Conservation (phyloP, 2,329 filamentous ascomycete species). For the Diplocarpon rosae region DNA sequence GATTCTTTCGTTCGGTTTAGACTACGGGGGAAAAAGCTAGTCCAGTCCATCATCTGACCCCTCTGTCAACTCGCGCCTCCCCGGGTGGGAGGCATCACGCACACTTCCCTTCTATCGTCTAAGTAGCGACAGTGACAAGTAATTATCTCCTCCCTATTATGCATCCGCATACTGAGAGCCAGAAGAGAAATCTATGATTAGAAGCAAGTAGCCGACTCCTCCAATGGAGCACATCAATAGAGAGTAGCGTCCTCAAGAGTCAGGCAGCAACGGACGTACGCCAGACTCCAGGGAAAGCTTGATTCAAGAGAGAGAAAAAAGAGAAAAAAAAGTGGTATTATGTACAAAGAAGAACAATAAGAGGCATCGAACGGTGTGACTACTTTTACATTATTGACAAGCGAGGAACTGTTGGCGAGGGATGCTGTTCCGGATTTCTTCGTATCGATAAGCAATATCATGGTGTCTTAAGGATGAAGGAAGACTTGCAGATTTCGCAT, state of each 20-base stretch:
- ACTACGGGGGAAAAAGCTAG: no score
- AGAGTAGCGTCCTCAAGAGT: no score
- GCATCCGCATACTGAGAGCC: no score
- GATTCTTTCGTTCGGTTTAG: no score
- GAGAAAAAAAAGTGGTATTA: conserved; percentile 1
- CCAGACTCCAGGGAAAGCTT: not conserved
- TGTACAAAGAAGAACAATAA: conserved; percentile 3
- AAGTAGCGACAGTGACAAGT: conserved; percentile 3
- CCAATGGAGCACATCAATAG: no score
- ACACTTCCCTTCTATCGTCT: not conserved
- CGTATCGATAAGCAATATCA: conserved; percentile 1
- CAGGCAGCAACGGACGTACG: not conserved
- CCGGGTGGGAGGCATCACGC: not conserved
- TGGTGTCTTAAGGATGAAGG: not conserved
- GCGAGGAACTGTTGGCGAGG: not conserved
- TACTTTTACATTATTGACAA: conserved; percentile 8
- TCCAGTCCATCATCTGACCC: no score
- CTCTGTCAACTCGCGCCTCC: not conserved
- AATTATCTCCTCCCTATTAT: no score
- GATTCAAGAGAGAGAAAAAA: not conserved
- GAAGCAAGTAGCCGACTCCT: no score
- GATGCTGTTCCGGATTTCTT: not conserved
- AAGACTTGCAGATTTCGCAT: not conserved
- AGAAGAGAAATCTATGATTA: no score
- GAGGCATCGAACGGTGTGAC: not conserved